Evolutionary conservation across 2,329 filamentous ascomycete species (phyloP), one percentile per base, ranked within the genome.

Genomic region (Diaporthe amygdali): DNA sequence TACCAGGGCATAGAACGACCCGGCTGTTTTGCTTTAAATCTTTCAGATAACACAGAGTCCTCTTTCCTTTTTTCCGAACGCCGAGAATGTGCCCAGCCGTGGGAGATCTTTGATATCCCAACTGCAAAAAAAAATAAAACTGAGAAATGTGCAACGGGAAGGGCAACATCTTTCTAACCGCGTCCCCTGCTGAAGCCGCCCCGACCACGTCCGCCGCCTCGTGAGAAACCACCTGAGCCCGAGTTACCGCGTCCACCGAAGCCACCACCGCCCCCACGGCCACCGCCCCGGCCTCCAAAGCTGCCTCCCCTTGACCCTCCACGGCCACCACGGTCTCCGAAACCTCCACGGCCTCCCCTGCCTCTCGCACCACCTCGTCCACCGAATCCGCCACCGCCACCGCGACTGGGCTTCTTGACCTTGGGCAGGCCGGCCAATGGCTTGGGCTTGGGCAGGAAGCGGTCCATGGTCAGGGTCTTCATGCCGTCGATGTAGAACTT

Each of bases 371-470:
- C 81, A 30, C 86, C 86, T n/a, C 83, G 77, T 25, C 81, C 80
- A 22, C 79, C n/a, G n/a, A n/a, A n/a, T n/a, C n/a, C 87, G 68
- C 87, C 84, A 55, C 84, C 82, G 63, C 85, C 88, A 74, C 92
- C 92, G 76, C 91, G 92, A 74, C 76, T 79, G 66, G 80, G 78
- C 75, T 79, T 80, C 80, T 87, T 88, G 74, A 85, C 82, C 84
- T 88, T 88, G 74, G 85, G 83, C 84, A 70, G 82, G 79, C 93
- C 92, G 76, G 87, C 86, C 41, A 85, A 84, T 66, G 87, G 86
- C 87, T 98, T 98, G 69, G 96, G 96, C 88, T 95, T 97, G 75
- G 96, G 96, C 72, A 98, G 87, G 89, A 99, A 99, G 88, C 93
- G 95, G 84, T 99, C 96, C 77, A 98, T 86, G 54, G 96, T 96